These are phyloP conservation scores for Gloeopeniophorella convolvens DNA, from an alignment of 768 basidiomycete genomes.

Conservation along the genomic window DNA sequence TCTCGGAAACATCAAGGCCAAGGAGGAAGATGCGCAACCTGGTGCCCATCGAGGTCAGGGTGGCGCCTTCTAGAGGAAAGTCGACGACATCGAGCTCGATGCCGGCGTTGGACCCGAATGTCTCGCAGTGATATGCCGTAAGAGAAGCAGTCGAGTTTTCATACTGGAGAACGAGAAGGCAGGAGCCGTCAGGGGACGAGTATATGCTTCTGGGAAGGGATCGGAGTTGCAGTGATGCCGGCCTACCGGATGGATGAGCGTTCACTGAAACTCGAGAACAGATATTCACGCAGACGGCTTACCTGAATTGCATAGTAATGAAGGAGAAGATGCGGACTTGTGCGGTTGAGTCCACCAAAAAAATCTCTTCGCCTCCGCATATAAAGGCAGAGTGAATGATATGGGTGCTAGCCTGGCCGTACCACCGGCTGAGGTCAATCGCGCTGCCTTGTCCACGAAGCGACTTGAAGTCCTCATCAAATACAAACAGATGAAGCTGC, in stretches of 20 bases:
- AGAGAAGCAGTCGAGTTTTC: constrained; percentile 22
- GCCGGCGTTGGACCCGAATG: constrained; percentile 46
- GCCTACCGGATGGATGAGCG: constrained; percentile 26
- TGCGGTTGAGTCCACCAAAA: constrained; percentile 39
- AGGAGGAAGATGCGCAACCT: constrained; percentile 39
- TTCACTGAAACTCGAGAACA: not conserved
- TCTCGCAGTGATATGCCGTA: constrained; percentile 46
- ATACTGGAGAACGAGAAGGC: constrained; percentile 34
- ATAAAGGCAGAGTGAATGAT: constrained; percentile 40
- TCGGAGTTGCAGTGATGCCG: constrained; percentile 36
- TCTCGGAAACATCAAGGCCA: constrained; percentile 29
- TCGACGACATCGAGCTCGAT: constrained; percentile 31
- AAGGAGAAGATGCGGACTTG: constrained; percentile 47
- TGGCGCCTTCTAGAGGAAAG: constrained; percentile 21
- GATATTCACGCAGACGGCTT: not conserved
- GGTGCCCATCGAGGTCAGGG: constrained; percentile 40
- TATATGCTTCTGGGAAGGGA: constrained; percentile 30
- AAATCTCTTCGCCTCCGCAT: constrained; percentile 43
- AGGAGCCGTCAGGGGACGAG: constrained; percentile 50
- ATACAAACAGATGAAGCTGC: constrained; percentile 38
- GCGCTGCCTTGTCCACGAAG: constrained; percentile 38
- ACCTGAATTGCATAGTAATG: constrained; percentile 49
- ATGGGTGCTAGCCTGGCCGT: constrained; percentile 20
- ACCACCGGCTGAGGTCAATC: constrained; percentile 39
- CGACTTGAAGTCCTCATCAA: constrained; percentile 36